phyloP scores from a whole-genome alignment of 306 rosid species.

The Dalbergia cultrata region DNA sequence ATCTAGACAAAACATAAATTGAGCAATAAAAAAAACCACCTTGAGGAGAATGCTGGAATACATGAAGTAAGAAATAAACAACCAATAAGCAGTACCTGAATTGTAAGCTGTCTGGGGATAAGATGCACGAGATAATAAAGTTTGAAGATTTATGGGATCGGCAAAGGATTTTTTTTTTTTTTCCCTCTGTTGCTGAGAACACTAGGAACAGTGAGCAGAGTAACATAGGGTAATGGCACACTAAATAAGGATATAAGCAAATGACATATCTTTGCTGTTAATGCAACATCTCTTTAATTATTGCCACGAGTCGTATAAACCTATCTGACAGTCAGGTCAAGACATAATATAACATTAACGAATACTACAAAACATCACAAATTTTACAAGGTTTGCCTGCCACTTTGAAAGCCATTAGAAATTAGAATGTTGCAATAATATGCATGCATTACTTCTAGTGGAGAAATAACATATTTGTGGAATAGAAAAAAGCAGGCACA shows the following conservation, averaged over 20 bases:
- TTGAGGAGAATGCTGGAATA: slow-evolving; percentile 31
- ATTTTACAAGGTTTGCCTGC: not conserved
- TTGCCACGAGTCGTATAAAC: not conserved
- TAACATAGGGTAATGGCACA: slow-evolving; percentile 2
- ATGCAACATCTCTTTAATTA: not conserved
- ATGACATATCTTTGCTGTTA: not conserved
- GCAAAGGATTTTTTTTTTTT: slow-evolving; percentile 25
- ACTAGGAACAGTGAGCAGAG: slow-evolving; percentile 8
- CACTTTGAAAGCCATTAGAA: slow-evolving; percentile 11
- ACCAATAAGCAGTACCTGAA: slow-evolving; percentile 36
- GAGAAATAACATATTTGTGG: slow-evolving; percentile 27
- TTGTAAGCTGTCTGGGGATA: slow-evolving; percentile 5
- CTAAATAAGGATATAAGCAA: not conserved
- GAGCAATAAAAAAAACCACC: not conserved
- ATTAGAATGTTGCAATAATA: not conserved
- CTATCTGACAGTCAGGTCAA: not conserved
- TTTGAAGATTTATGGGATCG: not conserved
- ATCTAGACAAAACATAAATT: slow-evolving; percentile 8
- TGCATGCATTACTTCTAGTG: slow-evolving; percentile 3
- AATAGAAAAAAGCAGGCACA: slow-evolving; percentile 5
- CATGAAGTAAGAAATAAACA: slow-evolving; percentile 1
- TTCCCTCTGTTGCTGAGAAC: not conserved
- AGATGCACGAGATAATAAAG: slow-evolving; percentile 16
- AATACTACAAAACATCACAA: slow-evolving; percentile 28
- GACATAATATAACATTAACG: not conserved